Evolutionary conservation across 1,284 basidiomycete species (phyloP), one percentile per base, ranked within the genome.

Genomic region (Cryptococcus sp.): DNA sequence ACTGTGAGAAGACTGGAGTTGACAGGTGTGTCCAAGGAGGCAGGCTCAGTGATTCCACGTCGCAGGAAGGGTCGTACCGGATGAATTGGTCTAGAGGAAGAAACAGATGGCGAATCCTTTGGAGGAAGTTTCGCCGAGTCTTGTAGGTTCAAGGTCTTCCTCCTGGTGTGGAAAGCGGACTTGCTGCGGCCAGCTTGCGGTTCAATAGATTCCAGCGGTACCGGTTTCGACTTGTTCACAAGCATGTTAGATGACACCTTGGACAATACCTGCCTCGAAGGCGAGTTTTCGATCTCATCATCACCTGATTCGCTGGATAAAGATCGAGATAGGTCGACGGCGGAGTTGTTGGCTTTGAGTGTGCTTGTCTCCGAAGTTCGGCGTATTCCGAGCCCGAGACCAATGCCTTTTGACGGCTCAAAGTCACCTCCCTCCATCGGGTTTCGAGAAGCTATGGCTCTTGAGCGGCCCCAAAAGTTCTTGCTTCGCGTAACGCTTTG

Each of bases 11-110:
- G 50, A 23, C 46, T 47, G 20, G 48, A 43, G 29, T 22, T 50
- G 43, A 45, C 40, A 10, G 46, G 51, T 17, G 48, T 54, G 6
- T 46, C 41, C 37, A 25, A 16, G 29, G 43, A 37, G 54, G 40
- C 47, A 16, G 69, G 71, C 22, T 74, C 74, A 23, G 72, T 76
- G 17, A 66, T 57, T 1, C 74, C 74, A n/a, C 74, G 57, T 19
- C 68, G 60, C 11, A 74, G 46, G 2, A 55, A 47, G 0, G 72
- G 68, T 20, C 72, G 60, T 5, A 11, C 22, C 6, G 41, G 13
- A 34, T 34, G 29, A 34, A 10, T 34, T 13, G 29, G 29, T 34
- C 29, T 7, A 10, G 29, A 34, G 29, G 13, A 4, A 34, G 29
- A 34, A 34, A 13, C 29, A 13, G 29, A 34, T 13, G 29, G 8